Conservation (phyloP, 768 basidiomycete species). For the Lactarius vividus region DNA sequence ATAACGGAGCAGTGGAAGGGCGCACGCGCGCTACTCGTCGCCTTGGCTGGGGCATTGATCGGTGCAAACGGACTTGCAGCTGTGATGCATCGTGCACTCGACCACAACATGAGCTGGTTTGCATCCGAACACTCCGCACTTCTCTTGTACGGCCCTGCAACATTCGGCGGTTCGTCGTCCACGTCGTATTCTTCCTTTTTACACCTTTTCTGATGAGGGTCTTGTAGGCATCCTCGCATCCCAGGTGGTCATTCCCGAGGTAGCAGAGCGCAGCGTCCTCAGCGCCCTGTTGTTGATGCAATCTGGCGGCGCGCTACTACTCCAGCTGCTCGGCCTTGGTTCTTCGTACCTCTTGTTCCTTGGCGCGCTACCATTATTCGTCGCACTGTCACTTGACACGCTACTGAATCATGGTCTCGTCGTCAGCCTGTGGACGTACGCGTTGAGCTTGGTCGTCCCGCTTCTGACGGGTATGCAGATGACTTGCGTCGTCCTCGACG, state of each 20-base stretch:
- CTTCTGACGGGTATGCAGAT: conserved; percentile 58
- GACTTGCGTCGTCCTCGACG: conserved; percentile 62
- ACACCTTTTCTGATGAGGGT: background rate
- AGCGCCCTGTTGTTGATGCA: conserved; percentile 61
- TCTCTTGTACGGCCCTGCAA: conserved; percentile 71
- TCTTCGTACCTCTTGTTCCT: conserved; percentile 76
- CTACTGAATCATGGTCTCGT: conserved; percentile 36
- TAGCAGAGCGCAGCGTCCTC: conserved; percentile 60
- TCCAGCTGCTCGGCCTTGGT: conserved; percentile 70
- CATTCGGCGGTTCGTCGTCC: conserved; percentile 57
- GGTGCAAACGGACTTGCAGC: conserved; percentile 70
- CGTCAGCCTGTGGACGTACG: conserved; percentile 62
- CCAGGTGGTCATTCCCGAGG: conserved; percentile 54
- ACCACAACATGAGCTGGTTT: conserved; percentile 86
- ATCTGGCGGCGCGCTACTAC: conserved; percentile 47
- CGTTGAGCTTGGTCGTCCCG: conserved; percentile 54
- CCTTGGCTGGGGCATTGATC: conserved; percentile 55
- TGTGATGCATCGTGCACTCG: conserved; percentile 58
- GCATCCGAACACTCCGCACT: conserved; percentile 61
- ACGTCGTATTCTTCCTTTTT: background rate
- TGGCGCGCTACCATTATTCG: conserved; percentile 52
- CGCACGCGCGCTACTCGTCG: conserved; percentile 46
- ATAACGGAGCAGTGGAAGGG: conserved; percentile 46
- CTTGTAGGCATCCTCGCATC: conserved; percentile 58
- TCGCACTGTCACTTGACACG: conserved; percentile 53